phyloP scores from a whole-genome alignment of 345 rosid genomes.

The Cochlearia excelsa region DNA sequence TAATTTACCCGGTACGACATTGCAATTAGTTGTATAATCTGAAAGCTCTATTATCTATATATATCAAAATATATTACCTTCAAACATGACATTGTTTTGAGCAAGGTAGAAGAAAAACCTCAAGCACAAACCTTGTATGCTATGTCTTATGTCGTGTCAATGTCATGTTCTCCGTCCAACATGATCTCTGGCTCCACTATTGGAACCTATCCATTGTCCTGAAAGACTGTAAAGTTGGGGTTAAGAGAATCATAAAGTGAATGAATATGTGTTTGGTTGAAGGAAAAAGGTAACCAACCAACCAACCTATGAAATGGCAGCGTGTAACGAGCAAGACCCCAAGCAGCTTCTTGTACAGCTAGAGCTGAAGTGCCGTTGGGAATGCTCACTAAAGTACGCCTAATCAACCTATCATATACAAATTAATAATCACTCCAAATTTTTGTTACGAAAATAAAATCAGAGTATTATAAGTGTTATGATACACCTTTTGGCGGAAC shows the following conservation, averaged over 20 bases:
- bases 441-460: too few species aligned
- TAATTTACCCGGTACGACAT: not conserved
- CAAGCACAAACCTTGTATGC: constrained; percentile 89
- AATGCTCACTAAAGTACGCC: constrained; percentile 96
- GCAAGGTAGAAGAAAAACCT: constrained; percentile 91
- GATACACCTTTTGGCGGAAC: constrained; percentile 81
- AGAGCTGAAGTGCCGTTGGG: constrained; percentile 94
- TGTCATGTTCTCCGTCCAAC: constrained; percentile 87
- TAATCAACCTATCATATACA: not conserved
- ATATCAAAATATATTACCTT: constrained; percentile 38
- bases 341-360: constrained; percentile 95
- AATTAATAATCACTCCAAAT: not conserved
- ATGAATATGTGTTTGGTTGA: not conserved
- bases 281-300: too few species aligned
- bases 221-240: not conserved
- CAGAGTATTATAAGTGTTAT: constrained; percentile 11
- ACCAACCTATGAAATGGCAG: constrained; percentile 70
- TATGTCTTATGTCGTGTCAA: constrained; percentile 86
- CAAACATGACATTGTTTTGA: constrained; percentile 86
- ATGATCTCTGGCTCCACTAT: constrained; percentile 96
- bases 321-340: constrained; percentile 94
- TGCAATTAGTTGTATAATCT: not conserved
- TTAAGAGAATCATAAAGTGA: too few species aligned
- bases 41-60: not conserved
- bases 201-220: constrained; percentile 93